Percentiles rank a stretch among this genome's conserved stretches.
Evolutionary conservation across 1,284 basidiomycete species (phyloP).

Genomic region (Albatrellus sp.): DNA sequence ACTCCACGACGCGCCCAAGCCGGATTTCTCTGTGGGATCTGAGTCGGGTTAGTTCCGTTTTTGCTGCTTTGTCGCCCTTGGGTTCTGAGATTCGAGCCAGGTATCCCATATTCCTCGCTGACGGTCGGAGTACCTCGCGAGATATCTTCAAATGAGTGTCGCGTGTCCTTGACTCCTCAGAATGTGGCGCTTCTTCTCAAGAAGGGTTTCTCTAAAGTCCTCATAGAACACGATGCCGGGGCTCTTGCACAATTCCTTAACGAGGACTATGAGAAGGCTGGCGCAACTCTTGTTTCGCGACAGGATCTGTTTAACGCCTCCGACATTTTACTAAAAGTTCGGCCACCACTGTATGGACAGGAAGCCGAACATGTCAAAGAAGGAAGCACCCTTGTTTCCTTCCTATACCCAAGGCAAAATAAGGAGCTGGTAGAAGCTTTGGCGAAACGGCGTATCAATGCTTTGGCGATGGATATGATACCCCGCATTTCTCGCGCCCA

Average conservation of each 20-base stretch:
- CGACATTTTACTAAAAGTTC: slow-evolving; percentile 76
- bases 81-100: slow-evolving; percentile 18
- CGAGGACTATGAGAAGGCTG: slow-evolving; percentile 66
- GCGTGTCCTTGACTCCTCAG: slow-evolving; percentile 70
- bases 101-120: slow-evolving; percentile 59
- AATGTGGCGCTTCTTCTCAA: slow-evolving; percentile 64
- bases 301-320: slow-evolving; percentile 49
- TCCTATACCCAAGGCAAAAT: slow-evolving; percentile 75
- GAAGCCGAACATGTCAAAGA: slow-evolving; percentile 51
- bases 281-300: slow-evolving; percentile 57
- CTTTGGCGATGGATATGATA: slow-evolving; percentile 79
- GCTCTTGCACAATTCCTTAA: slow-evolving; percentile 65
- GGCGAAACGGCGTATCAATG: slow-evolving; percentile 49
- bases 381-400: slow-evolving; percentile 72
- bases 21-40: neutral
- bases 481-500: slow-evolving; percentile 80
- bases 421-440: slow-evolving; percentile 57
- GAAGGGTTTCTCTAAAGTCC: slow-evolving; percentile 64
- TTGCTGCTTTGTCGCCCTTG: neutral
- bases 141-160: slow-evolving; percentile 61
- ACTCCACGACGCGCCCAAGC: neutral
- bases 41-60: slow-evolving; percentile 8
- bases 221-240: slow-evolving; percentile 66
- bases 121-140: slow-evolving; percentile 72
- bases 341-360: slow-evolving; percentile 51